These are phyloP conservation scores for Aethionema arabicum DNA, from an alignment of 345 rosid genomes.

Conservation along the genomic window DNA sequence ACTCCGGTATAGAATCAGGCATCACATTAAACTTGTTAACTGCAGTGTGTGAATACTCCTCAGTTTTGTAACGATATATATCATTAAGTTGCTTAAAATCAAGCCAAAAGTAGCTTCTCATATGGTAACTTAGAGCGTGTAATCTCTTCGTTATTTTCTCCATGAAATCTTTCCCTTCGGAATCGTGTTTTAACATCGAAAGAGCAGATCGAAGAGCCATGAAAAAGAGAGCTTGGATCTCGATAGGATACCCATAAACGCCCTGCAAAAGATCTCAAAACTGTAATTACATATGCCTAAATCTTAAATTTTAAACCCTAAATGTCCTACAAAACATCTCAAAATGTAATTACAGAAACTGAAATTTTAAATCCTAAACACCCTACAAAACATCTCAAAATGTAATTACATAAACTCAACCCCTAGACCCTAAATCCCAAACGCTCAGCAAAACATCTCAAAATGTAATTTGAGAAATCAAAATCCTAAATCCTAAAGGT, in stretches of 20 bases:
- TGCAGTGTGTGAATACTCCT: slow-evolving; percentile 73
- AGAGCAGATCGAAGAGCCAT: slow-evolving; percentile 69
- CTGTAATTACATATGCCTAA: not conserved
- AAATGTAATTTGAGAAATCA: no score
- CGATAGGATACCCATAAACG: slow-evolving; percentile 76
- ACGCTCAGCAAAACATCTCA: no score
- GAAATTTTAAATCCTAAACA: no score
- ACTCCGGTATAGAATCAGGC: slow-evolving; percentile 68
- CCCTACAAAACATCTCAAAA: no score
- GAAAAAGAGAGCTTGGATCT: slow-evolving; percentile 81
- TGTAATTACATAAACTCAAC: no score
- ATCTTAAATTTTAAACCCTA: no score
- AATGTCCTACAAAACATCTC: no score
- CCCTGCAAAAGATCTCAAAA: slow-evolving; percentile 49
- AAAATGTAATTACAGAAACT: no score
- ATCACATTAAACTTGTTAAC: slow-evolving; percentile 73
- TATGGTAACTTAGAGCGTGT: slow-evolving; percentile 59
- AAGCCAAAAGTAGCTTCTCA: slow-evolving; percentile 66
- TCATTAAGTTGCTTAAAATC: slow-evolving; percentile 66
- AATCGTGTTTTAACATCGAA: slow-evolving; percentile 63
- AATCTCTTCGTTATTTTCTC: slow-evolving; percentile 58
- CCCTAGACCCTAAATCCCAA: no score
- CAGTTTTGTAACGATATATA: slow-evolving; percentile 67
- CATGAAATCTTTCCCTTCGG: slow-evolving; percentile 62
- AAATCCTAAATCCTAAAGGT: no score